These are phyloP conservation scores for Mortierella sp. DNA, from an alignment of 371 early-diverging fungal genomes.

Conservation along the genomic window DNA sequence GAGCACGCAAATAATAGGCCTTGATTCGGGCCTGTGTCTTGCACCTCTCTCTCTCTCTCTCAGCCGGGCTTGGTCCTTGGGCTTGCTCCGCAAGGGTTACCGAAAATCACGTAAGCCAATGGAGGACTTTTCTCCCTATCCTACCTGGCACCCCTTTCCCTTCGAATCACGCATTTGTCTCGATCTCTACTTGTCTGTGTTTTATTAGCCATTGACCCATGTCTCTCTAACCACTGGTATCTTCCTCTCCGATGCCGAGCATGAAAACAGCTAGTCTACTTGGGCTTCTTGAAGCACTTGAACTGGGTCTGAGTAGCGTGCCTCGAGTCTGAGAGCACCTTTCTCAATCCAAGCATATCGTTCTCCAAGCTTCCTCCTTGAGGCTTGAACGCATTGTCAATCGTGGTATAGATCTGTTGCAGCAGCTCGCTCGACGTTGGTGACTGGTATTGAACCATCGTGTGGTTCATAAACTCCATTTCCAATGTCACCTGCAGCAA, in stretches of 20 bases:
- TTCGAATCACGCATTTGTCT: too few species aligned
- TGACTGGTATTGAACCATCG: slow-evolving; percentile 75
- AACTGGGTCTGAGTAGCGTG: slow-evolving; percentile 80
- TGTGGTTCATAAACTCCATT: slow-evolving; percentile 87
- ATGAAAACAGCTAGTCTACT: slow-evolving; percentile 24
- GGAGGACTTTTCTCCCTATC: too few species aligned
- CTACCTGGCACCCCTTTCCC: too few species aligned
- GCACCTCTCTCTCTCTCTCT: slow-evolving; percentile 5
- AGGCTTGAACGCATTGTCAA: slow-evolving; percentile 74
- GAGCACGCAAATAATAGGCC: too few species aligned
- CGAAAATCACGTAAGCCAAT: too few species aligned
- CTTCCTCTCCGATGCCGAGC: background rate
- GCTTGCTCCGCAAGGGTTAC: background rate
- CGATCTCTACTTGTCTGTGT: too few species aligned
- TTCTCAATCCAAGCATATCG: slow-evolving; percentile 71
- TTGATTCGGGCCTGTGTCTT: background rate
- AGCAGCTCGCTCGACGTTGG: slow-evolving; percentile 69
- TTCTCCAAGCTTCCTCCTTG: slow-evolving; percentile 66
- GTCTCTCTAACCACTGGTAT: background rate
- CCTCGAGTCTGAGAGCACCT: slow-evolving; percentile 70
- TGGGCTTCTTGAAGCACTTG: slow-evolving; percentile 75
- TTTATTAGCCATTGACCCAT: background rate
- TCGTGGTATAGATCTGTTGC: slow-evolving; percentile 72
- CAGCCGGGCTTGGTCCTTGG: background rate
- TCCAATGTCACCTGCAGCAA: slow-evolving; percentile 92